Base-by-base conservation (phyloP, 352 stramenopile genomes). In the Globisporangium viniferum region DNA sequence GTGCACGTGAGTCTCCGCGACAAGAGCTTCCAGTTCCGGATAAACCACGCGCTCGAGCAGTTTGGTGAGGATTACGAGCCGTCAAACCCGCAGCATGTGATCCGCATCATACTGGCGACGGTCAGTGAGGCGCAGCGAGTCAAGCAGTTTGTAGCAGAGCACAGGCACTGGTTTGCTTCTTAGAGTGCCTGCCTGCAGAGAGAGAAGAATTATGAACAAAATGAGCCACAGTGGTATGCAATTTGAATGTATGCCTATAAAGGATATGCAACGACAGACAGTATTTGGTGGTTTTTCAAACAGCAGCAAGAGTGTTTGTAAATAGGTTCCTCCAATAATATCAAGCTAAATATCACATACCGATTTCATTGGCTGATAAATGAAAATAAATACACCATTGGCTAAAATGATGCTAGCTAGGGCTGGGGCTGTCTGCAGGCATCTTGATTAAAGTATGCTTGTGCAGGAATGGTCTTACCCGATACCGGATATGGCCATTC, bases 31-130 rank as follows among this genome's bases (percentile, higher is more conserved):
- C 71, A 72, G 5, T 92, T 92, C 62, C 73, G 79, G 2, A 62
- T 90, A 44, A 67, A 70, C 14, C 70, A 64, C 51, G 60, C 69
- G 5, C 69, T 92, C 14, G 71, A 82, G 27, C 81, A 92, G 27
- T 92, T 92, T 62, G 82, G 82, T 18, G 67, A 76, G 60, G 82
- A 92, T 57, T 91, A 92, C 64, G 75, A 71, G 24, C 79, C 82
- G 5, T 35, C 65, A n/a, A 92, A 89, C 63, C 58, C 72, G 36
- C 79, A 92, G 35, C 82, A 92, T 60, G 79, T 62, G 60, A 77
- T 90, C 39, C 76, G 72, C 54, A 79, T 90, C 27, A 71, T 86
- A 14, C 77, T 90, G 57, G 82, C 81, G 5, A 84, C 77, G 10
- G 20, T 73, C 5, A 81, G 71, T 31, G 84, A 92, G 24, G 59